Conservation (phyloP, 176 grass and related monocot genomes). For the Carex scoparia region DNA sequence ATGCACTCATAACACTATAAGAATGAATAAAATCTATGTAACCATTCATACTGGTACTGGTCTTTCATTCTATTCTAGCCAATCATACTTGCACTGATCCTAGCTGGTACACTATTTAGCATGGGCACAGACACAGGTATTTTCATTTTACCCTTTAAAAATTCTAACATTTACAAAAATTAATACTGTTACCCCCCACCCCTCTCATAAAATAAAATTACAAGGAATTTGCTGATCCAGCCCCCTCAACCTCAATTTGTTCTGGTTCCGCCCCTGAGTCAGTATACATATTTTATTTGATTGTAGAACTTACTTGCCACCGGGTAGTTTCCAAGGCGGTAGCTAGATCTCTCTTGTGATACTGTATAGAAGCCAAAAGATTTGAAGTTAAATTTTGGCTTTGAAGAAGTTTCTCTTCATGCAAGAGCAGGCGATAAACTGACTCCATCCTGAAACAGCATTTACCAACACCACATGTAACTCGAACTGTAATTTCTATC, state of each 20-base stretch:
- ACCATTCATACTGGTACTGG: neutral
- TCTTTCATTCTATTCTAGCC: neutral
- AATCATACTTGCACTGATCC: neutral
- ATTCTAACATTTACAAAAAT: too few species aligned
- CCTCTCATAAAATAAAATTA: too few species aligned
- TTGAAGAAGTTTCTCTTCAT: slow-evolving; percentile 65
- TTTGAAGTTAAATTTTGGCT: slow-evolving; percentile 39
- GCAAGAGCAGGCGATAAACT: slow-evolving; percentile 61
- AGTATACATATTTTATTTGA: slow-evolving; percentile 13
- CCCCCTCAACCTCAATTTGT: too few species aligned
- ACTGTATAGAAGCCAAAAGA: slow-evolving; percentile 41
- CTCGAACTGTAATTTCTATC: neutral
- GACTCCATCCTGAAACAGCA: slow-evolving; percentile 69
- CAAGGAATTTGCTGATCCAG: too few species aligned
- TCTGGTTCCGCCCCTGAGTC: too few species aligned
- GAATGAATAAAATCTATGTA: neutral
- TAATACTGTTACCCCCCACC: too few species aligned
- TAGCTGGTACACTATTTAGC: neutral
- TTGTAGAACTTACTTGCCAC: slow-evolving; percentile 63
- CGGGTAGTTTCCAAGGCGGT: slow-evolving; percentile 75
- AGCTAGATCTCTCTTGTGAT: slow-evolving; percentile 58
- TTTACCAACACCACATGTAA: neutral
- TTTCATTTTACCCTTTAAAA: too few species aligned
- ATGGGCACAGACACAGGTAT: too few species aligned
- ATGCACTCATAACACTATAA: slow-evolving; percentile 5